These are phyloP conservation scores for Carallia brachiata DNA, from an alignment of 345 rosid genomes.

Conservation along the genomic window DNA sequence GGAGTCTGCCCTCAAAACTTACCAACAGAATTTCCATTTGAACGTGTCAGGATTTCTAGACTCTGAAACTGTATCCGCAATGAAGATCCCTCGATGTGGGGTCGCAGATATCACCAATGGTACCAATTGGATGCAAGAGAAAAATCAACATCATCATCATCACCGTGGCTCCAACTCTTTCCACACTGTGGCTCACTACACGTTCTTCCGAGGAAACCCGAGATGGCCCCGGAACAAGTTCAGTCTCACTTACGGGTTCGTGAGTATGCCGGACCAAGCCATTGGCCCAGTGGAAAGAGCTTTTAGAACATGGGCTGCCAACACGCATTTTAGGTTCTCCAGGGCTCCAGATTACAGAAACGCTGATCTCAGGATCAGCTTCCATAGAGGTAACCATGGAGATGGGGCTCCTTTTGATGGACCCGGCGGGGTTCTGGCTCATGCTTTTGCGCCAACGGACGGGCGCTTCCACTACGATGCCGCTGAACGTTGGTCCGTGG, in stretches of 20 bases:
- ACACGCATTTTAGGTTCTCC: slow-evolving; percentile 25
- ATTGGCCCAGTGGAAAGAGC: slow-evolving; percentile 20
- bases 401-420: slow-evolving; percentile 25
- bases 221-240: slow-evolving; percentile 32
- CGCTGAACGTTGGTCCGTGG: slow-evolving; percentile 24
- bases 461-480: slow-evolving; percentile 37
- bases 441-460: slow-evolving; percentile 23
- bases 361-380: slow-evolving; percentile 31
- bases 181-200: slow-evolving; percentile 25
- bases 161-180: slow-evolving; percentile 4
- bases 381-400: slow-evolving; percentile 19
- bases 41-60: slow-evolving; percentile 29
- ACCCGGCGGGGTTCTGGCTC: slow-evolving; percentile 20
- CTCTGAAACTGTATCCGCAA: slow-evolving; percentile 12
- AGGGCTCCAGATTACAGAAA: background rate
- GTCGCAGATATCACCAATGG: slow-evolving; percentile 35
- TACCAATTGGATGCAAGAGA: slow-evolving; percentile 20
- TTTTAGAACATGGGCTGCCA: slow-evolving; percentile 24
- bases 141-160: background rate
- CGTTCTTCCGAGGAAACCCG: slow-evolving; percentile 15
- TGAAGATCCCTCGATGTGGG: slow-evolving; percentile 41
- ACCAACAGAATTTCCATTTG: slow-evolving; percentile 31
- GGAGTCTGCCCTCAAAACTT: slow-evolving; percentile 35
- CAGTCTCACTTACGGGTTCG: slow-evolving; percentile 30
- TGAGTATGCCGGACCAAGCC: background rate